phyloP scores from a whole-genome alignment of 495 filamentous ascomycete genomes.

The Eremomyces bilateralis region DNA sequence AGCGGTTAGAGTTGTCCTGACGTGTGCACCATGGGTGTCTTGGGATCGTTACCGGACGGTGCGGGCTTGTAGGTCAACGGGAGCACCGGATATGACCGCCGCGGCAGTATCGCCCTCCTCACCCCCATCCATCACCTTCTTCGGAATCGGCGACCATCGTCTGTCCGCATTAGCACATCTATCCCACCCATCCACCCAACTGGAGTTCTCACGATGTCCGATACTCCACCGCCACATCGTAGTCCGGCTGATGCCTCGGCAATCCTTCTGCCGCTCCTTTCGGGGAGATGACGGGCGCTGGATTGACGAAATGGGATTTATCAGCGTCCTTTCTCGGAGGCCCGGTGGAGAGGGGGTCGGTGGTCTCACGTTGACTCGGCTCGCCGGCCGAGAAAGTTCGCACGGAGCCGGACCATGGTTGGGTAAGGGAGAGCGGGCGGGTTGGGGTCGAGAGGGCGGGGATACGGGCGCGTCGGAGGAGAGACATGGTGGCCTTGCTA shows the following conservation, averaged over 20 bases:
- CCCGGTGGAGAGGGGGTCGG: too few species aligned
- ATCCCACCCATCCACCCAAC: slow-evolving; percentile 1
- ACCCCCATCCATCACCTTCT: slow-evolving; percentile 71
- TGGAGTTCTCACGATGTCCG: slow-evolving; percentile 46
- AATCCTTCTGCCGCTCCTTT: slow-evolving; percentile 29
- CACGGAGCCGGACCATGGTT: too few species aligned
- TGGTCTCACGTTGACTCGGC: too few species aligned
- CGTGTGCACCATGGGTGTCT: slow-evolving; percentile 1
- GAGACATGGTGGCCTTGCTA: too few species aligned
- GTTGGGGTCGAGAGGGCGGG: too few species aligned
- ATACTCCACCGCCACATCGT: slow-evolving; percentile 53
- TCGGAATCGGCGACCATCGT: slow-evolving; percentile 73
- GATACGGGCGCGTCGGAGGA: too few species aligned
- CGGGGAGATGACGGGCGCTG: slow-evolving; percentile 29
- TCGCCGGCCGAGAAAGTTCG: too few species aligned
- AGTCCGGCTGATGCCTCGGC: slow-evolving; percentile 53
- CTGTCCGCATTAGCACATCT: slow-evolving; percentile 27
- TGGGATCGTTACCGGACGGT: slow-evolving; percentile 53
- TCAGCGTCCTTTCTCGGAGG: too few species aligned
- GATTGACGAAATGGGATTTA: too few species aligned
- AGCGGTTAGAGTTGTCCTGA: not conserved
- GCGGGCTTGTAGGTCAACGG: slow-evolving; percentile 76
- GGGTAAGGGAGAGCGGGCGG: too few species aligned
- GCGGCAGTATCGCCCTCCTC: slow-evolving; percentile 58
- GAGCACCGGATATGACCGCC: slow-evolving; percentile 76